Evolutionary conservation across 768 basidiomycete species (phyloP).

Genomic region (Leucosporidium scottii): DNA sequence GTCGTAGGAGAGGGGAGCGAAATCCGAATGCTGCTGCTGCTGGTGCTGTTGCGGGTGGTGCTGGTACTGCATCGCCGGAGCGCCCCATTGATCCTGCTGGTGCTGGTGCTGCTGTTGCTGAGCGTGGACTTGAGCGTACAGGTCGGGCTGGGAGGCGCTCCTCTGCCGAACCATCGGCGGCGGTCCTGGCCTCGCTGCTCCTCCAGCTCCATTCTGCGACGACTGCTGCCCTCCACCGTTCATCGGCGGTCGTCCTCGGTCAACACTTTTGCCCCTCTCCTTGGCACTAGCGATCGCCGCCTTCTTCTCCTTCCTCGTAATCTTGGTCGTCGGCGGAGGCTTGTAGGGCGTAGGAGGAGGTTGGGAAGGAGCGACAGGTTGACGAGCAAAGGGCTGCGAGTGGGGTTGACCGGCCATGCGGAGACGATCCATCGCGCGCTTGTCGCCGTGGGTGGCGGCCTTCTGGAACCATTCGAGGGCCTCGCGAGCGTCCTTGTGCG

Average conservation of each 20-base stretch:
- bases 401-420: conserved; percentile 16
- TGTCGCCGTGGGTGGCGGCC: conserved; percentile 87
- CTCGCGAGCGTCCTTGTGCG: conserved; percentile 59
- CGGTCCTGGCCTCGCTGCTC: not conserved
- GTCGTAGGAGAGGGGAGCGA: conserved; percentile 31
- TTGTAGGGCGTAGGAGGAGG: not conserved
- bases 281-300: not conserved
- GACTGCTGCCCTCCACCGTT: not conserved
- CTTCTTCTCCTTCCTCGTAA: not conserved
- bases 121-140: not conserved
- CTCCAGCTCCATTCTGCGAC: not conserved
- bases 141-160: conserved; percentile 22
- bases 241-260: not conserved
- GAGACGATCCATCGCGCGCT: conserved; percentile 79
- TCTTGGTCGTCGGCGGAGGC: not conserved
- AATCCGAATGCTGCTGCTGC: not conserved
- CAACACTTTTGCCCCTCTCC: not conserved
- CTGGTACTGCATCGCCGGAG: too few species aligned
- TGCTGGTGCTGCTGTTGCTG: not conserved
- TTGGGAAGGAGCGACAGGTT: not conserved
- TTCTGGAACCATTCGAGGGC: conserved; percentile 76
- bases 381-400: not conserved
- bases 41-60: too few species aligned
- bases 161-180: conserved; percentile 24
- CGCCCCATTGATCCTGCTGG: not conserved